These are phyloP conservation scores for Sporobolomyces pararoseus DNA, from an alignment of 768 basidiomycete genomes.

Conservation along the genomic window DNA sequence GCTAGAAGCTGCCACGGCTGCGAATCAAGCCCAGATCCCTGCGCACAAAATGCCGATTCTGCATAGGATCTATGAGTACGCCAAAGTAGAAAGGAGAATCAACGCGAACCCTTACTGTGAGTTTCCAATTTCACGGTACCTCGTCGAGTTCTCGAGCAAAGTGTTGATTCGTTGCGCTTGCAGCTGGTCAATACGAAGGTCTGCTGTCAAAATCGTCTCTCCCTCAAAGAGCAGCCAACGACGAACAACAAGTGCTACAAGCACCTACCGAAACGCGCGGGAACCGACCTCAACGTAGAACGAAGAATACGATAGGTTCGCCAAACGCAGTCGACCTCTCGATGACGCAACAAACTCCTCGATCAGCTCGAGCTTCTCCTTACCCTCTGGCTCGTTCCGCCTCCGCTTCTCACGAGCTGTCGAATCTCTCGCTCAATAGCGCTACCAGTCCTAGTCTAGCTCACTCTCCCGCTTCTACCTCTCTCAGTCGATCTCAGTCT, in stretches of 20 bases:
- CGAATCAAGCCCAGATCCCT: constrained; percentile 47
- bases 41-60: constrained; percentile 47
- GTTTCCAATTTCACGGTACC: too few relatives aligned
- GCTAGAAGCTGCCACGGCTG: constrained; percentile 49
- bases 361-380: constrained; percentile 10
- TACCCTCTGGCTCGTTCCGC: constrained; percentile 35
- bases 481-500: constrained; percentile 29
- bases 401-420: constrained; percentile 8
- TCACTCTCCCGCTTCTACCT: not conserved
- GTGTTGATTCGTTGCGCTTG: too few relatives aligned
- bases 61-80: constrained; percentile 49
- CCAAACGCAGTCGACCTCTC: not conserved
- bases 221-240: too few relatives aligned
- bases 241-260: too few relatives aligned
- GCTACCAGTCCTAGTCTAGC: constrained; percentile 8
- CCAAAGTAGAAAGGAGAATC: constrained; percentile 46
- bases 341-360: constrained; percentile 21
- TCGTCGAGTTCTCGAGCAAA: too few relatives aligned
- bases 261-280: not conserved
- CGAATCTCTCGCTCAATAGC: not conserved
- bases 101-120: not conserved
- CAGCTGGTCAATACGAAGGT: too few relatives aligned
- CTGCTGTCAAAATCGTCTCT: too few relatives aligned
- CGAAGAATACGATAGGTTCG: constrained; percentile 19
- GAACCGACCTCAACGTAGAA: constrained; percentile 3